Evolutionary conservation across 2,329 filamentous ascomycete species (phyloP), one percentile per base, ranked within the genome.

Genomic region (Diplodia mutila): DNA sequence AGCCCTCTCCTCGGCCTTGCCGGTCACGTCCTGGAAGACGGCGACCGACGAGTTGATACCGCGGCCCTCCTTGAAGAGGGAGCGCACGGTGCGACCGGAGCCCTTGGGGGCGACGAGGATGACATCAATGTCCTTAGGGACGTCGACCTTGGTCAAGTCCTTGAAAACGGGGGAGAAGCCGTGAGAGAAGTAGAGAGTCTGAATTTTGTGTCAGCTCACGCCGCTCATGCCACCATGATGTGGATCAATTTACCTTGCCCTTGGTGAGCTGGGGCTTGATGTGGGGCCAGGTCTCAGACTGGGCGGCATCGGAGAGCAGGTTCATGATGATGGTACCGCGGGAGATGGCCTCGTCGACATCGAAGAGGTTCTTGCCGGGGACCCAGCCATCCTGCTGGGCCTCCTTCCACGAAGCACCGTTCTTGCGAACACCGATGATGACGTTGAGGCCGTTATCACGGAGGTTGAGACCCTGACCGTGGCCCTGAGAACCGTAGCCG

Each of bases 111-210:
- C 95, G 78, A 97, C 94, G 80, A 99, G 94, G 88, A 99, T 99
- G 83, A 99, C 95, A 83, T 99, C 95, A 80, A 99, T 91, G 85
- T 98, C 91, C 74, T 82, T 88, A 84, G 95, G 95, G 71, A 97
- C 92, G 71, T 99, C 95, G 80, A 99, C 95, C 85, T 97, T 97
- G 88, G 95, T 99, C 80, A 95, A 90, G 82, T 97, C 91, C 88
- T 97, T 97, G 92, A 99, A 99, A 84, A 99, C 94, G 80, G 95
- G 95, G 71, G 95, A 98, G 92, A 99, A 99, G 80, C 95, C 95
- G 89, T 99, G 95, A 75, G 95, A 98, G 89, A 99, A 99, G 91
- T 99, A 99, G 76, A 99, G 92, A 70, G 95, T 99, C 94, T 95
- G 72, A 6, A 16, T 46, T 32, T 52, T 54, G 27, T 63, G 71